Evolutionary conservation across 1,284 basidiomycete genomes (phyloP).

Genomic region (Trichosporon ovoides): DNA sequence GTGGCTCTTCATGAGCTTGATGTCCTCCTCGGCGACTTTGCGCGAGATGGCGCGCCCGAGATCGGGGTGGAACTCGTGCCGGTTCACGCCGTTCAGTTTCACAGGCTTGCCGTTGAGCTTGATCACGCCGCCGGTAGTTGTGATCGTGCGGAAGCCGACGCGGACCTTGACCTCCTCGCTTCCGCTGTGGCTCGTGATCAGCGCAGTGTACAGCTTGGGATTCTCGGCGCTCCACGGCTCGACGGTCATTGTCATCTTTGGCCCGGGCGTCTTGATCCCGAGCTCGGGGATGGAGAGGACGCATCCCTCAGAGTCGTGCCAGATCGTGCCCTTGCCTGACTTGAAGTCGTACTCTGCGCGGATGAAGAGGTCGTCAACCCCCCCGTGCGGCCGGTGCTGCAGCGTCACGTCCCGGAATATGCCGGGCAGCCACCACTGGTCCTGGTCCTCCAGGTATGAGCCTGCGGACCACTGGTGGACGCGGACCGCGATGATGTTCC

Average conservation of each 20-base stretch:
- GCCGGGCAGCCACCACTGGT: conserved; percentile 30
- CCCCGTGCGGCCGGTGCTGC: conserved; percentile 19
- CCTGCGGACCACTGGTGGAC: conserved; percentile 25
- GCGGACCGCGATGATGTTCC: conserved; percentile 20
- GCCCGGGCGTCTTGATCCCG: conserved; percentile 17
- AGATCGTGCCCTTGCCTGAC: conserved; percentile 18
- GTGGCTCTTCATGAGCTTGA: conserved; percentile 26
- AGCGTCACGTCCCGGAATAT: conserved; percentile 27
- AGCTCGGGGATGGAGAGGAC: conserved; percentile 22
- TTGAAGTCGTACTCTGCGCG: conserved; percentile 19
- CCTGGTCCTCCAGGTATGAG: conserved; percentile 27
- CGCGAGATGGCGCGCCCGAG: conserved; percentile 16
- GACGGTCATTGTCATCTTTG: conserved; percentile 16
- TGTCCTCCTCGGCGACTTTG: conserved; percentile 24
- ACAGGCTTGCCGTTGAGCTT: conserved; percentile 27
- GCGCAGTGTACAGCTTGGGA: conserved; percentile 17
- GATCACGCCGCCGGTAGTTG: conserved; percentile 17
- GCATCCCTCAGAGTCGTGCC: conserved; percentile 22
- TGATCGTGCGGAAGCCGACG: conserved; percentile 29
- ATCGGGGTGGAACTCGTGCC: conserved; percentile 29
- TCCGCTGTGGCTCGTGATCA: conserved; percentile 2
- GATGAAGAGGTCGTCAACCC: conserved; percentile 22
- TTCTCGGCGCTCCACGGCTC: conserved; percentile 27
- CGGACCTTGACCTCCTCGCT: conserved; percentile 21
- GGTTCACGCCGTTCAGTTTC: conserved; percentile 25